Conservation (phyloP, 202 grass and related monocot species). For the Hordeum pubiflorum region DNA sequence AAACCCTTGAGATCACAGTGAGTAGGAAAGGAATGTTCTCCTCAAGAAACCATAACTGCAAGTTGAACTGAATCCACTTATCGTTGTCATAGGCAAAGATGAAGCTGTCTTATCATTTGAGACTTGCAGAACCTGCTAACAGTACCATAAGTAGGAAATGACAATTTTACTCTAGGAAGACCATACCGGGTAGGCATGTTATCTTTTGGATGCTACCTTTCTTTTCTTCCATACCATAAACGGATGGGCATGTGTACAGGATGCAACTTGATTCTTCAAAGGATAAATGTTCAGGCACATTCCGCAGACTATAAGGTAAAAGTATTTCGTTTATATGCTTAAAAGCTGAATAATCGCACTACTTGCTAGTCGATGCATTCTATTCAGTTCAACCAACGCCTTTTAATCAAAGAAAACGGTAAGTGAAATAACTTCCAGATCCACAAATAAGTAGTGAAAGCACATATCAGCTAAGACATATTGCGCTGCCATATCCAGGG, state of each 20-base stretch:
- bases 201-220: constrained; percentile 48
- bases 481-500: neutral
- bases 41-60: neutral
- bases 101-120: constrained; percentile 40
- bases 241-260: too few relatives aligned
- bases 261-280: too few relatives aligned
- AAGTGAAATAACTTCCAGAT: too few relatives aligned
- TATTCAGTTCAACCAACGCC: too few relatives aligned
- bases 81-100: neutral
- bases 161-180: constrained; percentile 53
- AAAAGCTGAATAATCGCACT: too few relatives aligned
- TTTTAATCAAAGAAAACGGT: neutral
- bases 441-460: too few relatives aligned
- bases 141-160: constrained; percentile 54
- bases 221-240: constrained; percentile 11
- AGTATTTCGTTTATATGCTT: too few relatives aligned
- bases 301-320: too few relatives aligned
- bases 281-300: too few relatives aligned
- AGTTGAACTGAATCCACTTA: neutral
- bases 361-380: too few relatives aligned
- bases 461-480: neutral
- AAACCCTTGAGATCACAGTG: neutral
- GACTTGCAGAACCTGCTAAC: constrained; percentile 38
- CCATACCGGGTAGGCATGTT: constrained; percentile 49
- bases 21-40: neutral